phyloP scores from a whole-genome alignment of 106 monocot genomes.

The Dioscorea dumetorum region DNA sequence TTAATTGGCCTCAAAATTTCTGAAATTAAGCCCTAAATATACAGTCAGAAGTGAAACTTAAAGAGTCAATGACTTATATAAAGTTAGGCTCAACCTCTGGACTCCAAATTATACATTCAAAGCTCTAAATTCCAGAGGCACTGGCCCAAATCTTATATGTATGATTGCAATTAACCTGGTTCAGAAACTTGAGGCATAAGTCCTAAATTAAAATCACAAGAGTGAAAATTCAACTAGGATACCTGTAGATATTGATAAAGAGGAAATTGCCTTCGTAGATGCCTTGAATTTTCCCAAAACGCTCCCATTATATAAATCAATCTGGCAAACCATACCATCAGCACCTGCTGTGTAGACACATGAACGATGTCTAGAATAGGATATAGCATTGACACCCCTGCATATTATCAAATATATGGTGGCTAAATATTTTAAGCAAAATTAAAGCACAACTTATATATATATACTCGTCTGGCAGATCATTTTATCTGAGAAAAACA shows the following conservation, averaged over 20 bases:
- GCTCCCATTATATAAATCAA: conserved; percentile 53
- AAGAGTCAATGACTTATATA: too few species aligned
- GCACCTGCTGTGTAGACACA: conserved; percentile 64
- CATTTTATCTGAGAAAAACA: neutral
- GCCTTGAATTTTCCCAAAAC: conserved; percentile 49
- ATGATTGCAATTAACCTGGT: too few species aligned
- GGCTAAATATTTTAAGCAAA: neutral
- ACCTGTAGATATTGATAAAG: conserved; percentile 82
- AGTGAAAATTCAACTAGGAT: conserved; percentile 2
- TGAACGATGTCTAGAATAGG: conserved; percentile 31
- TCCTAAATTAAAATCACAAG: too few species aligned
- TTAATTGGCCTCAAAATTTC: too few species aligned
- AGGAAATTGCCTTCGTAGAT: conserved; percentile 67
- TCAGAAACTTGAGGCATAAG: too few species aligned
- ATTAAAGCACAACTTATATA: neutral
- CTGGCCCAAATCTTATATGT: too few species aligned
- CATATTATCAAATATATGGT: conserved; percentile 2
- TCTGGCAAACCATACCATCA: conserved; percentile 88
- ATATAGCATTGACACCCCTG: conserved; percentile 84
- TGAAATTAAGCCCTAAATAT: too few species aligned
- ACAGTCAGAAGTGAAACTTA: too few species aligned
- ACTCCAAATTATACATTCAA: too few species aligned
- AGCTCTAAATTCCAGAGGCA: too few species aligned
- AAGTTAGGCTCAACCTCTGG: too few species aligned
- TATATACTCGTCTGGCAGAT: neutral